These are phyloP conservation scores for Hagleromyces aurorensis DNA, from an alignment of 805 yeast genomes.

Conservation along the genomic window DNA sequence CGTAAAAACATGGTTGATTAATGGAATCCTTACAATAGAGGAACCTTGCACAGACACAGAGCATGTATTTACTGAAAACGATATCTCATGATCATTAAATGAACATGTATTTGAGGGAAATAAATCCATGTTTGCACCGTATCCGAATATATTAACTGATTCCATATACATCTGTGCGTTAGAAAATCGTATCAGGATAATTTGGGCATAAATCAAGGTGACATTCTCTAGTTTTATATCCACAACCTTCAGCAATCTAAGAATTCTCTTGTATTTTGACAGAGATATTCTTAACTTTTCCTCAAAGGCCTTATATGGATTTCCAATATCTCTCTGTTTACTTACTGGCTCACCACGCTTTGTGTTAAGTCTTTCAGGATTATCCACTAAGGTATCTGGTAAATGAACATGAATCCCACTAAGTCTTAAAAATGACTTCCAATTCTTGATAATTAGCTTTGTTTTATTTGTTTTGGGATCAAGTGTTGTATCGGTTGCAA, in stretches of 20 bases:
- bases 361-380: not conserved
- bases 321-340: not conserved
- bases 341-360: not conserved
- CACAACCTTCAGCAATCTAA: slow-evolving; percentile 16
- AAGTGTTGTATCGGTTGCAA: slow-evolving; percentile 5
- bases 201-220: slow-evolving; percentile 10
- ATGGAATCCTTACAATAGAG: slow-evolving; percentile 25
- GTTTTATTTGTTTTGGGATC: slow-evolving; percentile 2
- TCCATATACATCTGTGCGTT: slow-evolving; percentile 23
- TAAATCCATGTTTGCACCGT: slow-evolving; percentile 16
- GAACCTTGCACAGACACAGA: slow-evolving; percentile 12
- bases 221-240: slow-evolving; percentile 29
- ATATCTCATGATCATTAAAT: slow-evolving; percentile 22
- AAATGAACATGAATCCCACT: slow-evolving; percentile 14
- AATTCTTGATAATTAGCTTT: slow-evolving; percentile 8
- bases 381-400: slow-evolving; percentile 4
- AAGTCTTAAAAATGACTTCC: slow-evolving; percentile 17
- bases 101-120: slow-evolving; percentile 14
- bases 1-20: slow-evolving; percentile 22
- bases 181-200: slow-evolving; percentile 18
- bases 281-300: slow-evolving; percentile 1
- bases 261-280: slow-evolving; percentile 3
- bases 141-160: slow-evolving; percentile 16
- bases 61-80: slow-evolving; percentile 24
- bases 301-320: slow-evolving; percentile 3